Percentiles rank a stretch among this genome's conserved stretches.
Conservation (phyloP, 106 monocot species). For the Iris macrosiphon region DNA sequence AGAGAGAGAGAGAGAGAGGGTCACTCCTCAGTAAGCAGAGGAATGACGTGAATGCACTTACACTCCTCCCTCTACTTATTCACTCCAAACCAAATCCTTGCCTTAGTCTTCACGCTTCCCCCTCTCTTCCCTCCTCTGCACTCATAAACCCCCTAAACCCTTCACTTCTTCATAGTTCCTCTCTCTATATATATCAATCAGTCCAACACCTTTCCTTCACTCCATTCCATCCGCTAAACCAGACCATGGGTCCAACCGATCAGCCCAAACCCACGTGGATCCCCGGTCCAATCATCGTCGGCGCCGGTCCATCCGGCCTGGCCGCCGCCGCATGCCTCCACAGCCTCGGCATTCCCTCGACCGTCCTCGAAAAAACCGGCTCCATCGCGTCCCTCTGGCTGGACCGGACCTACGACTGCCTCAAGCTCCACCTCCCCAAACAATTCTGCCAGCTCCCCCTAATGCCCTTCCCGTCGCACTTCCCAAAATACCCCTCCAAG, state of each 20-base stretch:
- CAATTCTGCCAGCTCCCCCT: constrained; percentile 80
- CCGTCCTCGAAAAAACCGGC: constrained; percentile 61
- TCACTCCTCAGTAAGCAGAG: no score
- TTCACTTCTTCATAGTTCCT: no score
- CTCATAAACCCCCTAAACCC: background rate
- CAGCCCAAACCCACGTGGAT: constrained; percentile 19
- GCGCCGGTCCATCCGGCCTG: constrained; percentile 90
- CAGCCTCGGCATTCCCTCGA: constrained; percentile 46
- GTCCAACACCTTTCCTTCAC: no score
- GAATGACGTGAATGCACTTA: no score
- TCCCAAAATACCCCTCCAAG: constrained; percentile 89
- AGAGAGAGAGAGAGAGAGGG: no score
- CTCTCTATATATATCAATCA: background rate
- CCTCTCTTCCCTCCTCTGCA: background rate
- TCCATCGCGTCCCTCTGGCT: constrained; percentile 85
- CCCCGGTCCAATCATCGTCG: constrained; percentile 71
- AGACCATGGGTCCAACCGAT: constrained; percentile 6
- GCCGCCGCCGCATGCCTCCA: constrained; percentile 78
- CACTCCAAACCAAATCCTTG: constrained; percentile 15
- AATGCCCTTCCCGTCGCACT: constrained; percentile 52
- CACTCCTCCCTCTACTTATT: no score
- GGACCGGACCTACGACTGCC: constrained; percentile 69
- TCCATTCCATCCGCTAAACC: background rate
- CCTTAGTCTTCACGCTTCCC: constrained; percentile 10
- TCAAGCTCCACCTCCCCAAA: constrained; percentile 83